Evolutionary conservation across 352 stramenopile species (phyloP).

Genomic region (Pythium myriotylum): DNA sequence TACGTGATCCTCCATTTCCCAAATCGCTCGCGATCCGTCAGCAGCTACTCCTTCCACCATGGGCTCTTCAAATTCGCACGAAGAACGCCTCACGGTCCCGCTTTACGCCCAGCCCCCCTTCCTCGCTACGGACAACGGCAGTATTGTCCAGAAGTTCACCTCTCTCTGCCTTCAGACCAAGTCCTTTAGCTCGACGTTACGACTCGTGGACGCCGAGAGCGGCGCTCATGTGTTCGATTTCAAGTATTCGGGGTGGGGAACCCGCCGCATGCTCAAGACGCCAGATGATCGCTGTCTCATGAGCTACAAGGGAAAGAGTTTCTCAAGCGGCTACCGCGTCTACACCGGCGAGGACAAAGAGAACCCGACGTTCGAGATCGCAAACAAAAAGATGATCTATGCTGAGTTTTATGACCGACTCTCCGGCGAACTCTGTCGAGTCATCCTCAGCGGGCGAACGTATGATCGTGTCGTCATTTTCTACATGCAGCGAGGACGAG

Average conservation of each 20-base stretch:
- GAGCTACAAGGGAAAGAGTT: not conserved
- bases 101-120: slow-evolving; percentile 16
- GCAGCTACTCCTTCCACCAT: not conserved
- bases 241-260: not conserved
- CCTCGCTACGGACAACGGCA: slow-evolving; percentile 1
- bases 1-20: not conserved
- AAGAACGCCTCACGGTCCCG: slow-evolving; percentile 5
- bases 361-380: slow-evolving; percentile 2
- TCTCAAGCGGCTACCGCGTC: slow-evolving; percentile 2
- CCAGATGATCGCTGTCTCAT: not conserved
- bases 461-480: slow-evolving; percentile 6
- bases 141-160: not conserved
- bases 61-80: slow-evolving; percentile 6
- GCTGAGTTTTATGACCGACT: slow-evolving; percentile 12
- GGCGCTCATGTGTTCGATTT: slow-evolving; percentile 6
- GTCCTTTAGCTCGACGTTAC: not conserved
- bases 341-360: slow-evolving; percentile 8
- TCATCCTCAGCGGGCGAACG: slow-evolving; percentile 2
- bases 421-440: not conserved
- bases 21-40: not conserved
- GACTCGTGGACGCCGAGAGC: not conserved
- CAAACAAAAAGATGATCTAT: not conserved
- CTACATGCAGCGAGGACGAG: slow-evolving; percentile 9
- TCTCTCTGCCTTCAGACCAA: slow-evolving; percentile 2
- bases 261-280: not conserved